A percentile compares a stretch with the other conserved stretches of the same genome.
Evolutionary conservation across 2,329 filamentous ascomycete species (phyloP).

Genomic region (Colletotrichum tamarilloi): DNA sequence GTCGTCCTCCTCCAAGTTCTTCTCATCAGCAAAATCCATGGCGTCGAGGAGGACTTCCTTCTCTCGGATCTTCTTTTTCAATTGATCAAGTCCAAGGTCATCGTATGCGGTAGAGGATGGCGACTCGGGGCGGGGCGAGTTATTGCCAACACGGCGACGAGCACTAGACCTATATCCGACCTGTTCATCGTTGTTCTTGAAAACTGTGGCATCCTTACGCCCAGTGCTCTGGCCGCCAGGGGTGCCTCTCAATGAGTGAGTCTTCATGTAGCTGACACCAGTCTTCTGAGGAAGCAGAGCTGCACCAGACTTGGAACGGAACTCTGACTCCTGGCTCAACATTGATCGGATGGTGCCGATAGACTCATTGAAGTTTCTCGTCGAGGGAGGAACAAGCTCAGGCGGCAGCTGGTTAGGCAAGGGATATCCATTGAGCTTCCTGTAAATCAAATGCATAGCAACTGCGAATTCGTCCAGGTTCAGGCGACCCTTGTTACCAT

Average conservation of each 20-base stretch:
- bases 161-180: conserved; percentile 95
- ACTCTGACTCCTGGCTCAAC: conserved; percentile 88
- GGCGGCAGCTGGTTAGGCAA: conserved; percentile 88
- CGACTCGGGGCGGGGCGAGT: conserved; percentile 83
- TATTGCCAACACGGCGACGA: conserved; percentile 81
- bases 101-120: conserved; percentile 81
- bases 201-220: conserved; percentile 95
- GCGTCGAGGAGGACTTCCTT: conserved; percentile 95
- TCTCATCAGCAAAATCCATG: conserved; percentile 96
- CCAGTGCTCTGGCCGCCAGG: conserved; percentile 66
- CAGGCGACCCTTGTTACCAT: conserved; percentile 91
- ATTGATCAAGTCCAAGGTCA: conserved; percentile 85
- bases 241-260: conserved; percentile 84
- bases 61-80: conserved; percentile 92
- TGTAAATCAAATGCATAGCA: conserved; percentile 98
- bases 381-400: conserved; percentile 94
- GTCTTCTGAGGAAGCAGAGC: conserved; percentile 94
- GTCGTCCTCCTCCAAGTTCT: conserved; percentile 89
- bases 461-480: conserved; percentile 98
- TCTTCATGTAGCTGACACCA: conserved; percentile 98
- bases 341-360: conserved; percentile 93
- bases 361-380: conserved; percentile 90
- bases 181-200: conserved; percentile 94
- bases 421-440: conserved; percentile 95
- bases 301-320: conserved; percentile 88